Conservation (phyloP, 2,329 filamentous ascomycete species). For the Proliferodiscus dingleyae region DNA sequence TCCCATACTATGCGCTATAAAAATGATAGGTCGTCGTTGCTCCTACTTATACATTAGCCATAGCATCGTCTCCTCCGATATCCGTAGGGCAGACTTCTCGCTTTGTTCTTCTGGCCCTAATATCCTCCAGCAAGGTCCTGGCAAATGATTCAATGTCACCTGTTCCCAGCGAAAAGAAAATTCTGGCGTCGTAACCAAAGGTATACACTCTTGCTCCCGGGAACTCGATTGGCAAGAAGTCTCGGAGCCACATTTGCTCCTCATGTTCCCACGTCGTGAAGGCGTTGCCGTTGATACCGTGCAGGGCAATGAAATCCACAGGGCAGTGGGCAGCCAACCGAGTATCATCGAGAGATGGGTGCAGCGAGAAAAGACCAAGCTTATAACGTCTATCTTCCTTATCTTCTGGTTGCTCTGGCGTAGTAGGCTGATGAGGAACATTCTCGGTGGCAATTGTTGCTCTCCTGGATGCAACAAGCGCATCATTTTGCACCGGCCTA, state of each 20-base stretch:
- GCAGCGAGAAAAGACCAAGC: constrained; percentile 2
- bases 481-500: not conserved
- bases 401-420: not conserved
- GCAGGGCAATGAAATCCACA: constrained; percentile 8
- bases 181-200: constrained; percentile 16
- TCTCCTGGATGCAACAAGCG: no score
- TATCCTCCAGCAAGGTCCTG: constrained; percentile 6
- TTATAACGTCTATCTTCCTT: not conserved
- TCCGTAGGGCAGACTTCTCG: not conserved
- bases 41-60: not conserved
- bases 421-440: not conserved
- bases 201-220: constrained; percentile 14
- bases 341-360: not conserved
- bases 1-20: constrained; percentile 14
- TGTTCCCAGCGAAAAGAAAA: constrained; percentile 5
- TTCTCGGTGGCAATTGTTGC: not conserved
- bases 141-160: constrained; percentile 11
- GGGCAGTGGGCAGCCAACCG: not conserved
- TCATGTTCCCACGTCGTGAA: constrained; percentile 14
- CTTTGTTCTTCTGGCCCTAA: constrained; percentile 3
- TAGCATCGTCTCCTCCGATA: not conserved
- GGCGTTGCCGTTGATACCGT: constrained; percentile 8
- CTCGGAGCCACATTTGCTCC: constrained; percentile 11
- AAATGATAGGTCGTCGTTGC: constrained; percentile 9
- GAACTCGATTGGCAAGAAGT: constrained; percentile 12